phyloP scores from a whole-genome alignment of 108 stramenopile genomes.

The Phaeodactylum tricornutum region DNA sequence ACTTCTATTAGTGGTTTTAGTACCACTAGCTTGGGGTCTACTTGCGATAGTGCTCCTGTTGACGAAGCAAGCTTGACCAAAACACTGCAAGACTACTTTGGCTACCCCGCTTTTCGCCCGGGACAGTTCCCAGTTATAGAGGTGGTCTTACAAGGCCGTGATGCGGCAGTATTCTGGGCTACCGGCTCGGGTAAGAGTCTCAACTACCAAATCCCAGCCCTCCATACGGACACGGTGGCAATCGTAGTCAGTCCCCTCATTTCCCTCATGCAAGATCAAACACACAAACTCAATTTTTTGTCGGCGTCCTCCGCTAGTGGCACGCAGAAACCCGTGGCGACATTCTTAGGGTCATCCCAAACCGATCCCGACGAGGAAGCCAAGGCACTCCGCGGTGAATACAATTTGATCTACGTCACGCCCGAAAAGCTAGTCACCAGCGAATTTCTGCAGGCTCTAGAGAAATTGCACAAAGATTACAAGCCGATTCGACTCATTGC shows the following conservation, averaged over 20 bases:
- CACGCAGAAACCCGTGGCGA: constrained; percentile 23
- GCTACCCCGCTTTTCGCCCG: constrained; percentile 22
- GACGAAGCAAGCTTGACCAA: constrained; percentile 8
- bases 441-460: constrained; percentile 40
- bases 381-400: constrained; percentile 44
- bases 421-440: constrained; percentile 73
- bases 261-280: constrained; percentile 93
- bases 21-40: constrained; percentile 1
- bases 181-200: constrained; percentile 90
- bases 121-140: constrained; percentile 30
- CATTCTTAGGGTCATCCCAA: constrained; percentile 59
- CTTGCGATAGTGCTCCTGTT: neutral
- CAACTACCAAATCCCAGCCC: constrained; percentile 84
- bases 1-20: neutral
- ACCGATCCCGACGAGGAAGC: constrained; percentile 34
- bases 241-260: constrained; percentile 67
- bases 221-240: constrained; percentile 32
- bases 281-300: constrained; percentile 57
- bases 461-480: constrained; percentile 17
- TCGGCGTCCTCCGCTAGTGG: neutral
- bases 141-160: constrained; percentile 17
- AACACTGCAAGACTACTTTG: constrained; percentile 24
- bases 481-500: constrained; percentile 60
- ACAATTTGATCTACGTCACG: constrained; percentile 78
- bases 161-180: constrained; percentile 87